A percentile compares a stretch with the other conserved stretches of the same genome.
These are phyloP conservation scores for Microsporum audouinii DNA, from an alignment of 2,329 filamentous ascomycete species.

Conservation along the genomic window DNA sequence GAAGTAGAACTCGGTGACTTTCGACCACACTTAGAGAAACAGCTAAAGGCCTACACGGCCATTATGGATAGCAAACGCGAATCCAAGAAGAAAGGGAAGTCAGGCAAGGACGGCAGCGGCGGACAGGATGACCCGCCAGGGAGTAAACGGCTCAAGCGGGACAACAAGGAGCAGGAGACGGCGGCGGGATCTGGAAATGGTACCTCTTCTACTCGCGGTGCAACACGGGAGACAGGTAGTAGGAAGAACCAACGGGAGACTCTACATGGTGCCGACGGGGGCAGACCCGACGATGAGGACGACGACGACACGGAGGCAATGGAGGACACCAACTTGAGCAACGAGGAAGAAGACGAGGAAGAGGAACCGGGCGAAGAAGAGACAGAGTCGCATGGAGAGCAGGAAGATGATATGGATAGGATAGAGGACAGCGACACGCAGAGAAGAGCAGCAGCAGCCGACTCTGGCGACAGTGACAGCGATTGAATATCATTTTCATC, in stretches of 20 bases:
- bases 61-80: slow-evolving; percentile 26
- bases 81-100: slow-evolving; percentile 32
- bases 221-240: not conserved
- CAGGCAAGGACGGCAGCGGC: slow-evolving; percentile 43
- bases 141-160: slow-evolving; percentile 16
- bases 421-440: slow-evolving; percentile 5
- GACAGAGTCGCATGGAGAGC: slow-evolving; percentile 16
- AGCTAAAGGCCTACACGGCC: slow-evolving; percentile 41
- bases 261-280: not conserved
- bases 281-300: not conserved
- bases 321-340: slow-evolving; percentile 7
- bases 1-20: slow-evolving; percentile 53
- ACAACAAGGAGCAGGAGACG: slow-evolving; percentile 18
- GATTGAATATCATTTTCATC: not conserved
- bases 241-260: not conserved
- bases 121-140: slow-evolving; percentile 47
- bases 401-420: not conserved
- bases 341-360: slow-evolving; percentile 17
- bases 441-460: not conserved
- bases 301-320: slow-evolving; percentile 1
- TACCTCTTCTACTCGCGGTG: not conserved
- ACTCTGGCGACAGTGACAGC: slow-evolving; percentile 5
- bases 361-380: slow-evolving; percentile 17
- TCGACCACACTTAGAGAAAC: slow-evolving; percentile 46
- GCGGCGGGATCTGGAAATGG: slow-evolving; percentile 5